phyloP scores from a whole-genome alignment of 1,139 yeast genomes.

The Candida labiduridarum region DNA sequence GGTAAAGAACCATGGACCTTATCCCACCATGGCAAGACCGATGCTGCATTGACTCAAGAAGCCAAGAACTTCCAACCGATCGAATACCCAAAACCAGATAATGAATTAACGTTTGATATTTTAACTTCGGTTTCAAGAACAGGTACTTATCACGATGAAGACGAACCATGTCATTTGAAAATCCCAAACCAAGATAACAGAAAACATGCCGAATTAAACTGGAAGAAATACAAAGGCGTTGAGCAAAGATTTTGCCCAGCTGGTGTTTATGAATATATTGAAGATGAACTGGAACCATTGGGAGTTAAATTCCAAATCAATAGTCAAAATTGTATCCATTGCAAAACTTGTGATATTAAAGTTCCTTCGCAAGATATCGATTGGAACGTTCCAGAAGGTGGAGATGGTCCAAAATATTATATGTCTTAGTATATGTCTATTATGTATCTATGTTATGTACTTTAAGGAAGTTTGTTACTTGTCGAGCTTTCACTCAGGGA shows the following conservation, averaged over 20 bases:
- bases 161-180: constrained; percentile 85
- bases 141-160: constrained; percentile 94
- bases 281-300: constrained; percentile 56
- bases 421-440: constrained; percentile 48
- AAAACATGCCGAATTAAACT: constrained; percentile 67
- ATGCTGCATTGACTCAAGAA: constrained; percentile 66
- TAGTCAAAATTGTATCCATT: constrained; percentile 95
- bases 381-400: constrained; percentile 98
- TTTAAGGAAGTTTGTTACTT: not conserved
- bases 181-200: constrained; percentile 73
- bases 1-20: constrained; percentile 92
- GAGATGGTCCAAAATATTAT: constrained; percentile 95
- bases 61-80: constrained; percentile 72
- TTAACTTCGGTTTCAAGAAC: constrained; percentile 92
- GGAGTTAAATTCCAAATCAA: constrained; percentile 91
- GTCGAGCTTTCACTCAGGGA: not conserved
- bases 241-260: constrained; percentile 97
- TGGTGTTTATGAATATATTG: constrained; percentile 92
- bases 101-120: constrained; percentile 83
- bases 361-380: constrained; percentile 91
- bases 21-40: constrained; percentile 61
- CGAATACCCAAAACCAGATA: constrained; percentile 93
- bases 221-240: constrained; percentile 78
- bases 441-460: not conserved
- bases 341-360: constrained; percentile 97